These are phyloP conservation scores for Penicillium crystallinum DNA, from an alignment of 495 filamentous ascomycete species.

Conservation along the genomic window DNA sequence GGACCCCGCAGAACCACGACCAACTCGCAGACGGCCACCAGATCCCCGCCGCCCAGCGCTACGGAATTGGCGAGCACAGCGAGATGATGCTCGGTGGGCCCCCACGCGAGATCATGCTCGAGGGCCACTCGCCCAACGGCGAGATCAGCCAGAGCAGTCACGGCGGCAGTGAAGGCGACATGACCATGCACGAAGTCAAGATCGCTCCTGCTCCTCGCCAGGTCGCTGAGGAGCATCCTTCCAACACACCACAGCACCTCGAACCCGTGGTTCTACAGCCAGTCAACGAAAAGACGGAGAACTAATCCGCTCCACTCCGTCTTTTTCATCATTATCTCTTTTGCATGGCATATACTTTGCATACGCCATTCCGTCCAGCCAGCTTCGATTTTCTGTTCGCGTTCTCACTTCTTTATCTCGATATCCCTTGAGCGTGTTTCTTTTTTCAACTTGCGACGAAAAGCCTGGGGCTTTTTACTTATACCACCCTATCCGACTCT, in stretches of 20 bases:
- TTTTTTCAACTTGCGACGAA: constrained; percentile 8
- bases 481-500: neutral
- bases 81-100: constrained; percentile 64
- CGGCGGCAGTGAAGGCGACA: constrained; percentile 31
- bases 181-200: constrained; percentile 38
- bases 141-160: constrained; percentile 37
- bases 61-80: constrained; percentile 76
- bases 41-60: constrained; percentile 63
- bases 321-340: neutral
- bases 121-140: constrained; percentile 53
- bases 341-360: constrained; percentile 4
- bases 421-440: constrained; percentile 31
- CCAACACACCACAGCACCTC: constrained; percentile 17
- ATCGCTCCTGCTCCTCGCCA: constrained; percentile 31
- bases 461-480: constrained; percentile 25
- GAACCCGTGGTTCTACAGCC: constrained; percentile 10
- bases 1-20: constrained; percentile 79
- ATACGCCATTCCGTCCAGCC: constrained; percentile 4
- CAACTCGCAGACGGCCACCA: constrained; percentile 57
- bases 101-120: constrained; percentile 55
- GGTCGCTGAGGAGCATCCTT: constrained; percentile 27
- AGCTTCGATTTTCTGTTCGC: constrained; percentile 4
- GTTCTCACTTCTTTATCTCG: constrained; percentile 16
- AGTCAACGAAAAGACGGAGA: constrained; percentile 26
- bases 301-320: neutral